Conservation (phyloP, 2,329 filamentous ascomycete species). For the Onygenales sp. region DNA sequence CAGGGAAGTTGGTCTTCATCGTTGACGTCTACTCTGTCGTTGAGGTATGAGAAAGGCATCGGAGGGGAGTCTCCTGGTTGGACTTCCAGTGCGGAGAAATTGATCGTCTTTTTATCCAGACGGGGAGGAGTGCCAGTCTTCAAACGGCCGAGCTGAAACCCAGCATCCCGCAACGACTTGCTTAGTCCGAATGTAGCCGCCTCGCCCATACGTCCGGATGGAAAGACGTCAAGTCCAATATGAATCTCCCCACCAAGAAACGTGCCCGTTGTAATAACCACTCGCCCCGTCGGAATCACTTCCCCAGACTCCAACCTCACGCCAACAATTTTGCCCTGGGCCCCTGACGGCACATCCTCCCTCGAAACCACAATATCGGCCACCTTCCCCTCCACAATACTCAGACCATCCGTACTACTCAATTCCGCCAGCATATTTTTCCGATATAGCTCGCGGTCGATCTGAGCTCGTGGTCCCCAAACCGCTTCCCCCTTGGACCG, state of each 20-base stretch:
- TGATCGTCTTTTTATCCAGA: constrained; percentile 70
- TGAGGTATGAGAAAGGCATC: constrained; percentile 83
- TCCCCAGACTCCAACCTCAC: constrained; percentile 82
- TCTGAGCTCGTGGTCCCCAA: constrained; percentile 94
- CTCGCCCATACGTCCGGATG: constrained; percentile 87
- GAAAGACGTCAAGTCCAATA: constrained; percentile 74
- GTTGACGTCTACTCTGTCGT: constrained; percentile 61
- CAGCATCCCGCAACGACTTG: constrained; percentile 78
- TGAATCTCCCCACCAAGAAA: constrained; percentile 96
- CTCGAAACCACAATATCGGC: constrained; percentile 77
- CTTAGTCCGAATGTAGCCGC: constrained; percentile 86
- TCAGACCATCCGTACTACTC: constrained; percentile 64
- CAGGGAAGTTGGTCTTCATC: constrained; percentile 70
- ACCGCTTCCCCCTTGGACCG: constrained; percentile 85
- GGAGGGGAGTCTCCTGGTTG: constrained; percentile 81
- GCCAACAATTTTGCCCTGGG: constrained; percentile 67
- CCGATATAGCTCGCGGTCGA: constrained; percentile 83
- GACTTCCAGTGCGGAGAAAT: constrained; percentile 60
- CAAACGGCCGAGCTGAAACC: constrained; percentile 77
- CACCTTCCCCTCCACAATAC: constrained; percentile 75
- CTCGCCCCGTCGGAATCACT: constrained; percentile 66
- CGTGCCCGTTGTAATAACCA: constrained; percentile 93
- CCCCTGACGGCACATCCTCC: constrained; percentile 36
- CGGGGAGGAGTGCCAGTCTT: constrained; percentile 95
- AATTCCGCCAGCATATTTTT: constrained; percentile 86